Evolutionary conservation across 345 rosid genomes (phyloP).

Genomic region (Stellera chamaejasme): DNA sequence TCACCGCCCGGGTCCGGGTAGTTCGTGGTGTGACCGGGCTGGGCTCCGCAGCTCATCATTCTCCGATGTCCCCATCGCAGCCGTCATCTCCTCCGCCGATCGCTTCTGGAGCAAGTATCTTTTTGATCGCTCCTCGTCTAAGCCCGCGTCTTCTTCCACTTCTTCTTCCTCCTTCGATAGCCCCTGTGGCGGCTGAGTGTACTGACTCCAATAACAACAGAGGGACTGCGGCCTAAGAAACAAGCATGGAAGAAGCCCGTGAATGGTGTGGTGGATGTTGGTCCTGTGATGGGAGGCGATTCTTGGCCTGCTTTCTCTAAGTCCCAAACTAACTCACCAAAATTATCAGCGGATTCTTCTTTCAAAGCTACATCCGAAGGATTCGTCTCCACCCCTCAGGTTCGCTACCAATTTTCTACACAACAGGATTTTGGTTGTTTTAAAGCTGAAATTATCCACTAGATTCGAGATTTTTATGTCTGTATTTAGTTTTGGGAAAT

Average conservation of each 20-base stretch:
- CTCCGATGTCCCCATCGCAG: slow-evolving; percentile 19
- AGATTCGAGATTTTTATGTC: not conserved
- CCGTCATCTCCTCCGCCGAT: slow-evolving; percentile 8
- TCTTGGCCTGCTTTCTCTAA: slow-evolving; percentile 65
- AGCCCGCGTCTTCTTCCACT: slow-evolving; percentile 12
- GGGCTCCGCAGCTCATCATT: slow-evolving; percentile 6
- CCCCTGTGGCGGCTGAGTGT: slow-evolving; percentile 18
- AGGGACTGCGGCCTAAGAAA: slow-evolving; percentile 33
- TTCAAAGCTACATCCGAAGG: slow-evolving; percentile 30
- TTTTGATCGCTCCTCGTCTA: slow-evolving; percentile 18
- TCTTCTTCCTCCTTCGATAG: slow-evolving; percentile 12
- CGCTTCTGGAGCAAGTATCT: slow-evolving; percentile 17
- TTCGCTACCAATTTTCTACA: slow-evolving; percentile 4
- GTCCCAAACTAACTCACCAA: slow-evolving; percentile 37
- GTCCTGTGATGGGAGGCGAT: slow-evolving; percentile 46
- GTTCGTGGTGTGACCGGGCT: slow-evolving; percentile 35
- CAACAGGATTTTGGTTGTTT: slow-evolving; percentile 1
- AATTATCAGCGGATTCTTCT: slow-evolving; percentile 23
- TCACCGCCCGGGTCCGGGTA: slow-evolving; percentile 33
- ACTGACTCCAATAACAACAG: slow-evolving; percentile 22
- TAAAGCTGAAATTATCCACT: not conserved
- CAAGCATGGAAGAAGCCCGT: slow-evolving; percentile 51
- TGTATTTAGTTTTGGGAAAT: not conserved
- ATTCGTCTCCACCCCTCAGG: slow-evolving; percentile 40
- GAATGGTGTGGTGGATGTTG: slow-evolving; percentile 27